These are phyloP conservation scores for Flaveria trinervia DNA, from an alignment of 129 eudicot genomes.

Conservation along the genomic window DNA sequence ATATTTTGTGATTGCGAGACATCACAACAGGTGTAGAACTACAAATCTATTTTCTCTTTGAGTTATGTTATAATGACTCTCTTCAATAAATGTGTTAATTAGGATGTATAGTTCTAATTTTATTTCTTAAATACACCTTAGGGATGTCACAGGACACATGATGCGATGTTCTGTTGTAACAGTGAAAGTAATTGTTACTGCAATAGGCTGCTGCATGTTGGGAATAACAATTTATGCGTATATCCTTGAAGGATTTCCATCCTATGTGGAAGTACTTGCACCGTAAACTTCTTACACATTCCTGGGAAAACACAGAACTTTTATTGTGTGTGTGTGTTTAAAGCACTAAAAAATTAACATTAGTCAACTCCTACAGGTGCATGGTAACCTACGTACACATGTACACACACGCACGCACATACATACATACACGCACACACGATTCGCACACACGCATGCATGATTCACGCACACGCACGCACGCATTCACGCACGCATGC, in stretches of 20 bases:
- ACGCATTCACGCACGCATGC: too few species aligned
- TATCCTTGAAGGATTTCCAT: constrained; percentile 11
- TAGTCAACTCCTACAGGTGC: constrained; percentile 50
- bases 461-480: accelerated
- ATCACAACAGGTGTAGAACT: neutral
- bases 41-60: too few species aligned
- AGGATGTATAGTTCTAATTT: neutral
- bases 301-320: too few species aligned
- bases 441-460: too few species aligned
- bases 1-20: neutral
- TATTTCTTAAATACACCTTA: neutral
- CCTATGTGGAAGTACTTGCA: neutral
- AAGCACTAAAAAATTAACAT: neutral
- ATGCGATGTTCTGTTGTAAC: neutral
- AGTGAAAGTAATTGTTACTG: constrained; percentile 8
- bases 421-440: too few species aligned
- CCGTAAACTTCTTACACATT: neutral
- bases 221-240: neutral
- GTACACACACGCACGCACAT: too few species aligned
- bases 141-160: constrained; percentile 12
- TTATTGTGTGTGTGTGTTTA: too few species aligned
- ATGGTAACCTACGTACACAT: neutral
- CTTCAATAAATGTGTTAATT: neutral
- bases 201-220: constrained; percentile 5
- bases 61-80: neutral